These are phyloP conservation scores for Protomyces lactucae-debilis DNA, from an alignment of 1,139 yeast genomes.

Conservation along the genomic window DNA sequence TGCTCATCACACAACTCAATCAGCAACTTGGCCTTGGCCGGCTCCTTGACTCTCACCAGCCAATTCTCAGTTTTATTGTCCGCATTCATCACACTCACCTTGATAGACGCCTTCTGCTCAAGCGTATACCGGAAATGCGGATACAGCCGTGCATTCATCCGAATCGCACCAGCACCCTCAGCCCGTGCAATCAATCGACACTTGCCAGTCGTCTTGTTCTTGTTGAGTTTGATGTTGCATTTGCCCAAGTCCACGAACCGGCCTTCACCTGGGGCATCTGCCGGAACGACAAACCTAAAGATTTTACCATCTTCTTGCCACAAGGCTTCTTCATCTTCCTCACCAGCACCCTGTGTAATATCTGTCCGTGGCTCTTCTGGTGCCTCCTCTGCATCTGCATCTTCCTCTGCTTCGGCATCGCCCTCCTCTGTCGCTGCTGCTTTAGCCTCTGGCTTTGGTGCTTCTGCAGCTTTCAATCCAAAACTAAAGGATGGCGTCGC, in stretches of 20 bases:
- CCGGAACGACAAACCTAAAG: slow-evolving; percentile 39
- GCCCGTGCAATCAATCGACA: slow-evolving; percentile 74
- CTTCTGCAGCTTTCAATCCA: not conserved
- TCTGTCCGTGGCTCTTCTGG: slow-evolving; percentile 28
- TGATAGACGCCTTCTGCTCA: slow-evolving; percentile 50
- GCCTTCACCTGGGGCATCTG: slow-evolving; percentile 39
- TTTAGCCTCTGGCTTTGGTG: not conserved
- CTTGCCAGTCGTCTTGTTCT: slow-evolving; percentile 54
- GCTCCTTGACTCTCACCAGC: slow-evolving; percentile 66
- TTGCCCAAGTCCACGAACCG: slow-evolving; percentile 52
- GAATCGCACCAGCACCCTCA: slow-evolving; percentile 76
- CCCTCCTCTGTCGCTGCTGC: slow-evolving; percentile 30
- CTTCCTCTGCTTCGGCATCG: not conserved
- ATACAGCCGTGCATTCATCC: slow-evolving; percentile 55
- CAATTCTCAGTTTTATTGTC: slow-evolving; percentile 52
- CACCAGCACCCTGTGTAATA: slow-evolving; percentile 64
- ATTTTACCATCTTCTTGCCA: slow-evolving; percentile 70
- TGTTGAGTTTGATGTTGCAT: slow-evolving; percentile 76
- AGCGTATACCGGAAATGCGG: slow-evolving; percentile 28
- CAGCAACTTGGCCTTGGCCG: slow-evolving; percentile 62
- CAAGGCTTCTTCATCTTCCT: slow-evolving; percentile 67
- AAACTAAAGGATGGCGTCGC: slow-evolving; percentile 20
- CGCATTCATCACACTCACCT: slow-evolving; percentile 51
- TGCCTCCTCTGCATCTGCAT: slow-evolving; percentile 12
- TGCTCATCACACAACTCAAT: slow-evolving; percentile 37